Evolutionary conservation across 495 filamentous ascomycete species (phyloP), one percentile per base, ranked within the genome.

Genomic region (Pseudevernia furfuracea): DNA sequence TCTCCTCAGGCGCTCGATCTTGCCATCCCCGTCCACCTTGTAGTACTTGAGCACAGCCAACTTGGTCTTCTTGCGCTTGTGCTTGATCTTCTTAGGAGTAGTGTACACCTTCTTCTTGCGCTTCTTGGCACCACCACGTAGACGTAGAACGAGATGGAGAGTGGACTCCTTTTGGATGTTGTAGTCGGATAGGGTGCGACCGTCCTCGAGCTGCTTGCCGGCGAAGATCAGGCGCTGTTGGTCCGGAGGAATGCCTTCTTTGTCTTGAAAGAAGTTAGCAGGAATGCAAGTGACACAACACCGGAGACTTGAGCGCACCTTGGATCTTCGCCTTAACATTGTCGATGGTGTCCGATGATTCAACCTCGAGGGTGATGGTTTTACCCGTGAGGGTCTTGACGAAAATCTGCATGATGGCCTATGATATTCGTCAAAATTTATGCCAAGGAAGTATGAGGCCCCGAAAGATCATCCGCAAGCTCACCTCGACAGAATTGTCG

Each of bases 31-130:
- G 77, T 97, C 95, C 71, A 98, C 94, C 87, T 98, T 98, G 89
- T 97, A 98, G 90, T 97, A 98, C 88, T 98, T 98, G 74, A 98
- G 92, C 72, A 98, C 91, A 70, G 94, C 95, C 74, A 98, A 85
- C 87, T 98, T 98, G 84, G 89, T 96, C 92, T 90, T 91, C 89
- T 97, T 97, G 82, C 92, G 87, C 90, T 97, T 98, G 84, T 98
- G 94, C 92, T 98, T 98, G 89, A 98, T 98, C 89, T 98, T 98
- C 92, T 98, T 98, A 76, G 94, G 94, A 72, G 95, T 98, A 74
- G 90, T 97, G 87, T 98, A 98, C 65, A 98, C 94, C 91, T 98
- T 98, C 93, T 98, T 98, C 90, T 98, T 98, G 72, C 94, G 83
- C 91, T 98, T 98, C 91, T 98, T 98, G 74, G 80, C 91, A 74